These are phyloP conservation scores for Pachysolen tannophilus DNA, from an alignment of 805 yeast species.

Conservation along the genomic window DNA sequence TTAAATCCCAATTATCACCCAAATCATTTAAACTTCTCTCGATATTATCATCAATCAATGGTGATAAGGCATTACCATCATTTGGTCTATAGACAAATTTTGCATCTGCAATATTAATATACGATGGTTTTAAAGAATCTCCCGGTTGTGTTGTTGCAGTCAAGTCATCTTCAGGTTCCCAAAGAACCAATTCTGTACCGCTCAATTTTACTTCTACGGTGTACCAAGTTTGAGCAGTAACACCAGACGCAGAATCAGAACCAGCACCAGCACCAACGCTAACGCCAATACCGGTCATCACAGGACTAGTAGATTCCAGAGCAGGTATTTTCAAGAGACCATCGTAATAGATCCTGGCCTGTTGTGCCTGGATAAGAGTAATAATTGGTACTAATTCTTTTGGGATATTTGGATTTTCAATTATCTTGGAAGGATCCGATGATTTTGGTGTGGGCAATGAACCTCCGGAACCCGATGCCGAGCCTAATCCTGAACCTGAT, in stretches of 20 bases:
- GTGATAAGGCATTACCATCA: constrained; percentile 1
- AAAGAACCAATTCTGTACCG: constrained; percentile 48
- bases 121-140: constrained; percentile 40
- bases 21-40: constrained; percentile 1
- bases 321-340: constrained; percentile 39
- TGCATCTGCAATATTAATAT: constrained; percentile 44
- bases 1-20: constrained; percentile 10
- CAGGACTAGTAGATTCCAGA: constrained; percentile 11
- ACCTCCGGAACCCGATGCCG: too few species aligned
- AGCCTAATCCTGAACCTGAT: too few species aligned
- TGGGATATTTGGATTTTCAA: constrained; percentile 28
- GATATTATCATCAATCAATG: constrained; percentile 2
- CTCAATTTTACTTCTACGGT: constrained; percentile 23
- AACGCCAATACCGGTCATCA: constrained; percentile 18
- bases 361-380: constrained; percentile 63
- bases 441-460: constrained; percentile 9
- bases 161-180: constrained; percentile 28
- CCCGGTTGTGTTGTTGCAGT: constrained; percentile 19
- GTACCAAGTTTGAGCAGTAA: constrained; percentile 16
- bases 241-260: neutral
- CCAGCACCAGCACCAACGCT: constrained; percentile 12
- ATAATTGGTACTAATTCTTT: constrained; percentile 67
- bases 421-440: constrained; percentile 11
- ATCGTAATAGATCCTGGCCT: constrained; percentile 52
- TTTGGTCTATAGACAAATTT: constrained; percentile 14